Base-by-base conservation (phyloP, 805 yeast species). In the Lachancea waltii region DNA sequence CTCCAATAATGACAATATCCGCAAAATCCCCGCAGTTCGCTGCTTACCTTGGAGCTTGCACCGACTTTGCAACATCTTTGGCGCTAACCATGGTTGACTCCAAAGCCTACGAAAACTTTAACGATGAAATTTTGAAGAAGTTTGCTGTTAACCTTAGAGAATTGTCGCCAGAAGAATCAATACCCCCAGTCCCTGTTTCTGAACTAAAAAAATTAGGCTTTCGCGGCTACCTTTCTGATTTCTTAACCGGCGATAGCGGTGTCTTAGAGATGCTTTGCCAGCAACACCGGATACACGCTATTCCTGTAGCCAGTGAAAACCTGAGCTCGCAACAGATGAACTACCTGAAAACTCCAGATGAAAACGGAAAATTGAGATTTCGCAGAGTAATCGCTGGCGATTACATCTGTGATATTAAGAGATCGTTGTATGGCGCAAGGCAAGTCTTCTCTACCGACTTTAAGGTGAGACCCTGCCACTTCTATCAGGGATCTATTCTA, bases 151-250 rank as follows among this genome's bases (percentile, higher is more conserved):
- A 85, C 9, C 67, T 80, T 36, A 75, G 86, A 69, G 72, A 77
- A 43, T 21, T 66, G 4, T 46, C 57, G 17, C 34, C 47, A 4
- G 36, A 27, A 5, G 16, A 35, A 37, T 44, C 40, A 33, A 33
- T 40, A 27, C 63, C 50, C 25, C 56, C 50, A 20, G 42, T 55
- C 18, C 37, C 66, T 37, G 43, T 41, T 2, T 65, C 64, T 7
- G 53, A 68, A 33, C 48, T 86, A 2, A 50, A 45, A 20, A 24
- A 40, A 0, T 58, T 65, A 16, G 95, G 95, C 0, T 87, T 92
- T 57, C 95, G 84, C 39, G 92, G 95, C 1, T 85, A 75, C 51
- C 48, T 87, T 18, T 59, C 72, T 2, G 96, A 92, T 49, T 75
- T 75, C 45, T 51, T 90, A 2, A 59, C 62, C 2, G 97, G 95